These are phyloP conservation scores for Gremmenia infestans DNA, from an alignment of 2,329 filamentous ascomycete genomes.

Conservation along the genomic window DNA sequence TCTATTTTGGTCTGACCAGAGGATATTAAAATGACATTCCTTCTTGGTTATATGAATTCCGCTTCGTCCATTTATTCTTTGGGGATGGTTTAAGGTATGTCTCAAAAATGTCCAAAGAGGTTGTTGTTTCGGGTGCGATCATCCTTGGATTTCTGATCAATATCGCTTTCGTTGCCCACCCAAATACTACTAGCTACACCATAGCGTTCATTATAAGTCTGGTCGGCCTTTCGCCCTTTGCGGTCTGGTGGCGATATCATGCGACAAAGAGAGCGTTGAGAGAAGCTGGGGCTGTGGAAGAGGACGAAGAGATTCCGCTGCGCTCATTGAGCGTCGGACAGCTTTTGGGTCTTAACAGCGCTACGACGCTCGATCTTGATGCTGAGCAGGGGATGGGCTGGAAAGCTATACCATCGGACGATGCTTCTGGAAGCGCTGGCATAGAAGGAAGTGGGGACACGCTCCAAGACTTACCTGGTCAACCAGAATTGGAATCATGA, in stretches of 20 bases:
- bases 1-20: no score
- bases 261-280: not conserved
- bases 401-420: not conserved
- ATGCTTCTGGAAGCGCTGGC: not conserved
- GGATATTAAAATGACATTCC: no score
- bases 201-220: slow-evolving; percentile 18
- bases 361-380: not conserved
- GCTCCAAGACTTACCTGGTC: not conserved
- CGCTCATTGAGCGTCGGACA: not conserved
- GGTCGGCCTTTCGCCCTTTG: slow-evolving; percentile 11
- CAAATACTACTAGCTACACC: slow-evolving; percentile 19
- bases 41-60: not conserved
- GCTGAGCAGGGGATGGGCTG: not conserved
- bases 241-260: slow-evolving; percentile 8
- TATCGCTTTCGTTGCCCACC: slow-evolving; percentile 20
- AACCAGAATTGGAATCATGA: no score
- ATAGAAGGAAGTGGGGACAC: not conserved
- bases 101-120: slow-evolving; percentile 20
- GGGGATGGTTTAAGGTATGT: not conserved
- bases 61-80: not conserved
- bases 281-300: not conserved
- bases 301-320: not conserved
- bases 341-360: not conserved
- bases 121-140: slow-evolving; percentile 20
- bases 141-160: slow-evolving; percentile 20